These are phyloP conservation scores for Hymenoscyphus fraxineus DNA, from an alignment of 2,329 filamentous ascomycete species.

Conservation along the genomic window DNA sequence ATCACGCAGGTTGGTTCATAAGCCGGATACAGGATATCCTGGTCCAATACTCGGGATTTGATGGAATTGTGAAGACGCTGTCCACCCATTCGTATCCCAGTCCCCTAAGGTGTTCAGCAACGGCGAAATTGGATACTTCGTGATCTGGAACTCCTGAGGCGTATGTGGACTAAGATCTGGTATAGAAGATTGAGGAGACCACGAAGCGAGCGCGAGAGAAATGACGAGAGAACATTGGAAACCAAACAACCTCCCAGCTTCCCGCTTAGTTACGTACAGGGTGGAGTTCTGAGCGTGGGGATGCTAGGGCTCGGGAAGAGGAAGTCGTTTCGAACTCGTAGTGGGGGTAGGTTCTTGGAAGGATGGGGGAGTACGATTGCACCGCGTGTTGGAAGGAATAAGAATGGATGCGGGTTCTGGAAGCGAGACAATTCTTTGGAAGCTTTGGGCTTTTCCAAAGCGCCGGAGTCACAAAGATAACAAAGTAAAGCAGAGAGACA, in stretches of 20 bases:
- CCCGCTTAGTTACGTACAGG: not conserved
- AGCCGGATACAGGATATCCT: not conserved
- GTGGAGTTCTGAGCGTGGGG: not conserved
- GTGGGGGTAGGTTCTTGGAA: not conserved
- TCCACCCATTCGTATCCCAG: not conserved
- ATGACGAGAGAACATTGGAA: slow-evolving; percentile 3
- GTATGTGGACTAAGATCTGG: not conserved
- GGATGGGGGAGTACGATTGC: not conserved
- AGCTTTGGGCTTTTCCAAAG: not conserved
- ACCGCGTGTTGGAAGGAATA: not conserved
- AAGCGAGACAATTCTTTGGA: not conserved
- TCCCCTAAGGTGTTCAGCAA: not conserved
- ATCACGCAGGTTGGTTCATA: not conserved
- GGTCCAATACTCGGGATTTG: not conserved
- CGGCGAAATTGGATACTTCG: not conserved
- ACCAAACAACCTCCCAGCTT: not conserved
- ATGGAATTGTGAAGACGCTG: not conserved
- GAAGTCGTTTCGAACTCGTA: not conserved
- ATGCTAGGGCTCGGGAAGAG: not conserved
- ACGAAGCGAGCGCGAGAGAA: slow-evolving; percentile 1
- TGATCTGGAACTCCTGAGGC: not conserved
- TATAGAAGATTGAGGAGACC: not conserved
- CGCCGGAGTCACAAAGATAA: not conserved
- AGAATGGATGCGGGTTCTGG: not conserved
- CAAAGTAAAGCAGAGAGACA: not conserved